A percentile compares a stretch with the other conserved stretches of the same genome.
Conservation (phyloP, 495 filamentous ascomycete genomes). For the Neurospora sp. region DNA sequence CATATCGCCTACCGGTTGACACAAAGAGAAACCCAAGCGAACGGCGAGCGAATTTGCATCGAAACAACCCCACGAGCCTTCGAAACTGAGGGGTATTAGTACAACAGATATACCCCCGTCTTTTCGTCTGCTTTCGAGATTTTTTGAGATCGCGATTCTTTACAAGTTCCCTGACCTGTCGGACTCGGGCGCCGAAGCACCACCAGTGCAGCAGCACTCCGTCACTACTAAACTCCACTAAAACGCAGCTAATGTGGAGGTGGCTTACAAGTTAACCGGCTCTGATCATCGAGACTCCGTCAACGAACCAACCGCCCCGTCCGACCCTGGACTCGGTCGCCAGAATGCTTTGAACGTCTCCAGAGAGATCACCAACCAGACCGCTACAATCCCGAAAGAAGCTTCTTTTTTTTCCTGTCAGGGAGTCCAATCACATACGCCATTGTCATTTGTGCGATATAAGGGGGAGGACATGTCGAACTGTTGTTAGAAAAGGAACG, state of each 20-base stretch:
- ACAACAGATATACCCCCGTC: neutral
- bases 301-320: neutral
- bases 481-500: neutral
- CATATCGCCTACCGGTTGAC: neutral
- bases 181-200: neutral
- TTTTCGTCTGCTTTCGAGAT: neutral
- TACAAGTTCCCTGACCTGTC: neutral
- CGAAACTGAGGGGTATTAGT: neutral
- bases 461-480: neutral
- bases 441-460: neutral
- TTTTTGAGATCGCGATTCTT: neutral
- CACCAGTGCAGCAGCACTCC: neutral
- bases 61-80: neutral
- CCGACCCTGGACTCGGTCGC: neutral
- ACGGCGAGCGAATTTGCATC: neutral
- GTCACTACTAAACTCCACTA: neutral
- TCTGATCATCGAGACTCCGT: neutral
- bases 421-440: neutral
- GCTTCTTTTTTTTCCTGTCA: neutral
- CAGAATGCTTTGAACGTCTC: neutral
- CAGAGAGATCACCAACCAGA: neutral
- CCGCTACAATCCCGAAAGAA: neutral
- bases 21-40: neutral
- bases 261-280: neutral
- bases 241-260: neutral